Evolutionary conservation across 164 flowering plant species (phyloP), one percentile per base, ranked within the genome.

Genomic region (Vitis cinerea): DNA sequence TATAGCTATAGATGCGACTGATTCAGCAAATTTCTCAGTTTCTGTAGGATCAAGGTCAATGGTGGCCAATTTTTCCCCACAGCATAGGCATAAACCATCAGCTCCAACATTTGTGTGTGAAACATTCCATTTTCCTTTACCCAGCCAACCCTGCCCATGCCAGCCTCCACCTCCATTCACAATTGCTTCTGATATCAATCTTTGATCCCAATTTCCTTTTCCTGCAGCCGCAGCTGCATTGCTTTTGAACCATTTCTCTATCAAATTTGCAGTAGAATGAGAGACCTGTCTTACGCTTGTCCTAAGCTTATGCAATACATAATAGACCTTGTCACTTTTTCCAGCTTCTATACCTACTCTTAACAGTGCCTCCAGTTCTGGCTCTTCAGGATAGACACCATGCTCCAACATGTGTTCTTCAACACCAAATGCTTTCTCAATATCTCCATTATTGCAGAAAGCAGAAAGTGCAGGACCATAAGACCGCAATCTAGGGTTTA

Each of bases 141-240:
- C 97, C 70, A 93, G 79, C 97, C 97, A 93, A n/a, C 98, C 97
- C 60, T 77, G 79, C 31, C 98, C 98, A 83, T 93, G 97, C 95
- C 97, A 93, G 23, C 98, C 97, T 62, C 98, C 98, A 64, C 98
- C 98, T 27, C 88, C 83, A 82, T 78, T 86, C 71, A 66, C 81
- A 44, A 85, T 83, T 59, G 90, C 89, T 77, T 79, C 75, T 30
- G 16, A 67, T 58, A 93, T 76, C 64, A 71, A 50, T 63, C 57
- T 75, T 61, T 59, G 30, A 69, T 88, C 86, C 95, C 86, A 86
- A 75, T 85, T 87, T 54, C 73, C 77, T 79, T 85, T 89, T 67
- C 98, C 98, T 51, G 86, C 79, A 75, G 79, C 83, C 50, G 90
- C 81, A 67, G 95, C 91, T 68, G 65, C 74, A 59, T 67, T 81